Conservation (phyloP, 1,284 basidiomycete species). For the Amylostereum chailletii region DNA sequence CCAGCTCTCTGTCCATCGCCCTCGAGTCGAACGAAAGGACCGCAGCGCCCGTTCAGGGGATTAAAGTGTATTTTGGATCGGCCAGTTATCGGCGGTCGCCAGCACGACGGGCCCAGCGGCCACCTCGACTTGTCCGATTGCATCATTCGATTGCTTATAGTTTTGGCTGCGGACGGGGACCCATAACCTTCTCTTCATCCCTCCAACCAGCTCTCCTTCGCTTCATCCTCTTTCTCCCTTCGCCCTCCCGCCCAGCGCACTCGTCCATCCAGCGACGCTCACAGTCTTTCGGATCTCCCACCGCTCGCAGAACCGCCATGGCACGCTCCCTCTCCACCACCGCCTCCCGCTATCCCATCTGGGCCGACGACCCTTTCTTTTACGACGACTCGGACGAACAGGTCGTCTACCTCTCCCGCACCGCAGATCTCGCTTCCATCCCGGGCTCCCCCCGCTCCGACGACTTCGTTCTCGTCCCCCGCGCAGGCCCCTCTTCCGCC, state of each 20-base stretch:
- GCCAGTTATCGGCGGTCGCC: no score
- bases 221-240: not conserved
- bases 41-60: no score
- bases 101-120: no score
- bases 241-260: not conserved
- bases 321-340: constrained; percentile 9
- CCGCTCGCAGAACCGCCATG: constrained; percentile 1
- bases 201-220: constrained; percentile 3
- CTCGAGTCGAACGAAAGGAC: no score
- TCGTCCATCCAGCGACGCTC: not conserved
- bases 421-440: constrained; percentile 4
- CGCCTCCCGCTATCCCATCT: constrained; percentile 17
- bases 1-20: no score
- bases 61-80: no score
- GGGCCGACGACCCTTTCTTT: constrained; percentile 23
- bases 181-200: not conserved
- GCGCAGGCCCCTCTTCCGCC: constrained; percentile 8
- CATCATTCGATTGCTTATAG: no score
- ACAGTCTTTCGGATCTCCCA: not conserved
- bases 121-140: no score
- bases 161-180: not conserved
- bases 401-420: constrained; percentile 8
- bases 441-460: constrained; percentile 10
- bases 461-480: constrained; percentile 12
- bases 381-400: constrained; percentile 21